Conservation (phyloP, 805 yeast species). For the Yamadazyma scolyti region DNA sequence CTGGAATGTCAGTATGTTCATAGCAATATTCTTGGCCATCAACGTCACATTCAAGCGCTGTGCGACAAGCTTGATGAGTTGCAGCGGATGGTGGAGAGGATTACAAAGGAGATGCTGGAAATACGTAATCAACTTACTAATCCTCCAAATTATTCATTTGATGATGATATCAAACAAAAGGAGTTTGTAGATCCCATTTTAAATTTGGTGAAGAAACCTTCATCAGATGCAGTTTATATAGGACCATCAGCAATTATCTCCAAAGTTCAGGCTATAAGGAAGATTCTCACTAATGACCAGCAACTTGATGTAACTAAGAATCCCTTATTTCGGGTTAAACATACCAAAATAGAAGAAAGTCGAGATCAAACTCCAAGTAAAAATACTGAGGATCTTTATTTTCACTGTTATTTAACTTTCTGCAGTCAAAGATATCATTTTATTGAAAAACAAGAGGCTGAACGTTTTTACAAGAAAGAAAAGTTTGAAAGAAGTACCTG, state of each 20-base stretch:
- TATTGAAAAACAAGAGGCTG: constrained; percentile 7
- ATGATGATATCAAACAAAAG: constrained; percentile 1
- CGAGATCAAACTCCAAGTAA: constrained; percentile 1
- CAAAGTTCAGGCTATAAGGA: constrained; percentile 19
- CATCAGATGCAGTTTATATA: constrained; percentile 13
- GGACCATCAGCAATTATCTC: constrained; percentile 19
- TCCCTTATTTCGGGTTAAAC: constrained; percentile 2
- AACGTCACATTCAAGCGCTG: constrained; percentile 3
- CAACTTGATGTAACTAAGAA: constrained; percentile 2
- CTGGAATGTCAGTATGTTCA: constrained; percentile 3
- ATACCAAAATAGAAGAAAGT: not conserved
- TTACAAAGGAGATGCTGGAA: constrained; percentile 6
- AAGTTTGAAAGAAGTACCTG: constrained; percentile 4
- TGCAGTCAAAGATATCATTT: constrained; percentile 7
- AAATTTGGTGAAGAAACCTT: constrained; percentile 7
- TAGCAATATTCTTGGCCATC: constrained; percentile 4
- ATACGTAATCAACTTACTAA: not conserved
- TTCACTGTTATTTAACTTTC: constrained; percentile 7
- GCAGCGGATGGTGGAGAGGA: constrained; percentile 1
- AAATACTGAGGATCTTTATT: constrained; percentile 6
- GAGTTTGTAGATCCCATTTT: constrained; percentile 6
- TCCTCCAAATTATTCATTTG: constrained; percentile 2
- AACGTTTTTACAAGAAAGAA: constrained; percentile 2
- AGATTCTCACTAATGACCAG: constrained; percentile 9
- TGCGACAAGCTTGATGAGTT: constrained; percentile 2